These are phyloP conservation scores for Phytopythium mirpurense DNA, from an alignment of 352 stramenopile genomes.

Conservation along the genomic window DNA sequence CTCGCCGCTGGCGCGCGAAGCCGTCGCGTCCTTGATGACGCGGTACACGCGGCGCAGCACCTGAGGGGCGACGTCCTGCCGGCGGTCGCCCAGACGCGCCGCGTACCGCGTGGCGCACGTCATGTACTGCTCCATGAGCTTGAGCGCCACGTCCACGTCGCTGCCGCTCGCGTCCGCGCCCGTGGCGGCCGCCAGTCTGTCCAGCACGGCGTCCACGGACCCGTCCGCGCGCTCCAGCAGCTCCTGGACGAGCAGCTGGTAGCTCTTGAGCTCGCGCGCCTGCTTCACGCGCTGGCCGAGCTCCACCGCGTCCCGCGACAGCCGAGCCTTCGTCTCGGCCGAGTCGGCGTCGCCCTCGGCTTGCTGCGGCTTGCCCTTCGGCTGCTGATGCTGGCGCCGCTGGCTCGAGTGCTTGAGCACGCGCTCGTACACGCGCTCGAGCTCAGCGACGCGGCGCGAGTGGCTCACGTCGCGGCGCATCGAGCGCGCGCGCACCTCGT, in stretches of 20 bases:
- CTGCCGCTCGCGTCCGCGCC: slow-evolving; percentile 20
- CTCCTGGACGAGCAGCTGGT: slow-evolving; percentile 45
- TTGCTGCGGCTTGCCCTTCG: slow-evolving; percentile 14
- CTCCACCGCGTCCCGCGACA: slow-evolving; percentile 25
- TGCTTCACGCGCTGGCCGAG: slow-evolving; percentile 40
- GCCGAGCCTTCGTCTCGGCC: slow-evolving; percentile 16
- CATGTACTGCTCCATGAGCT: slow-evolving; percentile 79
- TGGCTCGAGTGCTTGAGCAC: slow-evolving; percentile 23
- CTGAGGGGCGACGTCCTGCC: slow-evolving; percentile 42
- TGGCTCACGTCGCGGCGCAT: slow-evolving; percentile 30
- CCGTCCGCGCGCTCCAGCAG: slow-evolving; percentile 39
- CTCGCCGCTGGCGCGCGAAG: slow-evolving; percentile 10
- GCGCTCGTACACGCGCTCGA: slow-evolving; percentile 36
- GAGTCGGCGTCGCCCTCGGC: slow-evolving; percentile 13
- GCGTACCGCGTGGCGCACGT: slow-evolving; percentile 55
- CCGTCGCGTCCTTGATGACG: slow-evolving; percentile 34
- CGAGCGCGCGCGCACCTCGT: slow-evolving; percentile 31
- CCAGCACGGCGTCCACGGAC: slow-evolving; percentile 35
- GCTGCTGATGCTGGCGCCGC: slow-evolving; percentile 11
- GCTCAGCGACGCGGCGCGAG: slow-evolving; percentile 39
- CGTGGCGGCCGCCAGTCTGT: slow-evolving; percentile 27
- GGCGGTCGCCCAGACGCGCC: slow-evolving; percentile 38
- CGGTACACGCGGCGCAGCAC: slow-evolving; percentile 69
- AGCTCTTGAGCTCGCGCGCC: slow-evolving; percentile 32
- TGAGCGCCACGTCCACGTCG: slow-evolving; percentile 51